Evolutionary conservation across 192 early-diverging fungal species (phyloP).

Genomic region (Gaertneriomyces semiglobifer): DNA sequence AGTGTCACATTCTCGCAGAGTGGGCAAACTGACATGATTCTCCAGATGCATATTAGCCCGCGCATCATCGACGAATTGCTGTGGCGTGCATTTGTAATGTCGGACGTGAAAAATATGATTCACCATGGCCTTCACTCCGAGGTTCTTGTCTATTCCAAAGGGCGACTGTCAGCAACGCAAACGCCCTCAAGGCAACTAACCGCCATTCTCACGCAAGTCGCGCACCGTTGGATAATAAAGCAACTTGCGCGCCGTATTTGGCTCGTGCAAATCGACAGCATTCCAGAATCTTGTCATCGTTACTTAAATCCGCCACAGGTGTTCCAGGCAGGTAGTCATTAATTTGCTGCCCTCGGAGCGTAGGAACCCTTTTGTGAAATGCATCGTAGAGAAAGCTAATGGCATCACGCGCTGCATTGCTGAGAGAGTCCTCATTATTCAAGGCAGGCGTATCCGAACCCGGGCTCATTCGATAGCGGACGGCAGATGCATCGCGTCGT

Average conservation of each 20-base stretch:
- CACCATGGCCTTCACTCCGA: conserved; percentile 24
- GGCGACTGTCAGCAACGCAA: not conserved
- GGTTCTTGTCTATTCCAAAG: conserved; percentile 24
- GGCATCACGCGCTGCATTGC: conserved; percentile 11
- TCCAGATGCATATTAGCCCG: not conserved
- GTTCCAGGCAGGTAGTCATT: conserved; percentile 15
- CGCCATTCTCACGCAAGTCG: not conserved
- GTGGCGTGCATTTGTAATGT: conserved; percentile 5
- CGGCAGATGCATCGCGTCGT: not conserved
- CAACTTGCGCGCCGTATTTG: not conserved
- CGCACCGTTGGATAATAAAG: conserved; percentile 27
- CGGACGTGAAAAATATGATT: conserved; percentile 13
- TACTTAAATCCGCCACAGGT: conserved; percentile 4
- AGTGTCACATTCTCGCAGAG: not conserved
- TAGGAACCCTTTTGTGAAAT: not conserved
- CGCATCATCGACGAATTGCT: conserved; percentile 1
- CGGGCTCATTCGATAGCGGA: no score
- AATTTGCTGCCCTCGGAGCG: conserved; percentile 12
- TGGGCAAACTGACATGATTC: not conserved
- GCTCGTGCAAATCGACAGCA: conserved; percentile 24
- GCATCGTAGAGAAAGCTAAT: conserved; percentile 10
- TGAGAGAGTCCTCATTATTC: no score
- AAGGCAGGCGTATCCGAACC: no score
- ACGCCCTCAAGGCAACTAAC: not conserved
- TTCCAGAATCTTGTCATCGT: conserved; percentile 34